Conservation (phyloP, 1,139 yeast genomes). For the Taiozyma sp. region DNA sequence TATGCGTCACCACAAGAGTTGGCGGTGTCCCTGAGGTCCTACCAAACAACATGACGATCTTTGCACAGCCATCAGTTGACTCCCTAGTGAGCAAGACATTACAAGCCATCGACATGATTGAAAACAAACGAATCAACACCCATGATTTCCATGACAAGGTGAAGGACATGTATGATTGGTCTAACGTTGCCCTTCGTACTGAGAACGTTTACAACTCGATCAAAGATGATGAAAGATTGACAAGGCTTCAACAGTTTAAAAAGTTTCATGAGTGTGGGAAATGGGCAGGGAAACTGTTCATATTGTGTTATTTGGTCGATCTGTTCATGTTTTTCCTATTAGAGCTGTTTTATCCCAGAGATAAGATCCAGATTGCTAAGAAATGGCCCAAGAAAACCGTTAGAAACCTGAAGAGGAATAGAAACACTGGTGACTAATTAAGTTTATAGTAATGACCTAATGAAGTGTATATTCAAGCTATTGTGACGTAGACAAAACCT, state of each 20-base stretch:
- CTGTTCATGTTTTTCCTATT: conserved; percentile 55
- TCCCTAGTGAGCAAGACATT: conserved; percentile 67
- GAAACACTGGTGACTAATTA: background rate
- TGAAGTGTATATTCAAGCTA: background rate
- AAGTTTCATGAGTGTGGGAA: conserved; percentile 54
- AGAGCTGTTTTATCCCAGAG: conserved; percentile 67
- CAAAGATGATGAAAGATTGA: conserved; percentile 30
- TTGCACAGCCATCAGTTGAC: conserved; percentile 82
- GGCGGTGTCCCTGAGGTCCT: conserved; percentile 98
- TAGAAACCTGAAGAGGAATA: background rate
- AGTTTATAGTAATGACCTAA: background rate
- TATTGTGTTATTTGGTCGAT: conserved; percentile 50
- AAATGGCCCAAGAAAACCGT: conserved; percentile 13
- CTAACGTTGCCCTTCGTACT: conserved; percentile 79
- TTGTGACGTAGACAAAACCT: background rate
- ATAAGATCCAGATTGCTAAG: conserved; percentile 56
- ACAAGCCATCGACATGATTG: conserved; percentile 55
- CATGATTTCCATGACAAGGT: conserved; percentile 74
- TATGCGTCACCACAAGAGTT: conserved; percentile 91
- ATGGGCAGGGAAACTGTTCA: conserved; percentile 56
- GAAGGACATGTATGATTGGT: conserved; percentile 87
- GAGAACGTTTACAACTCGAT: conserved; percentile 71
- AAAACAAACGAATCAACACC: conserved; percentile 60
- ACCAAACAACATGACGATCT: conserved; percentile 90
- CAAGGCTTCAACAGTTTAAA: conserved; percentile 50